These are phyloP conservation scores for Fusarium albidum DNA, from an alignment of 2,329 filamentous ascomycete species.

Conservation along the genomic window DNA sequence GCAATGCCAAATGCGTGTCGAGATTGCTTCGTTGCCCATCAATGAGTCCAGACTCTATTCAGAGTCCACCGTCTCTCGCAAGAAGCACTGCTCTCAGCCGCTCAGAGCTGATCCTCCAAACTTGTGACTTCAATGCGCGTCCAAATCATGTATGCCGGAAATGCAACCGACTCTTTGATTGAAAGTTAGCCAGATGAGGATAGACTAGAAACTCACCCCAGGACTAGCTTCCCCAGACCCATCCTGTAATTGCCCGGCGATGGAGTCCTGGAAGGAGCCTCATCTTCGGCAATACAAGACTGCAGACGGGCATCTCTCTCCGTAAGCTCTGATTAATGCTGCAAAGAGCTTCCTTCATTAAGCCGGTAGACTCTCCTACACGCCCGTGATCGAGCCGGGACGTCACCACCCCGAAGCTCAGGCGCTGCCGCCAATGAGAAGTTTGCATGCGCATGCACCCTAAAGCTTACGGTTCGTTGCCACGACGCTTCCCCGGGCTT, in stretches of 20 bases:
- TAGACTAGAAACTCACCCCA: conserved; percentile 2
- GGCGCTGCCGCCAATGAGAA: conserved; percentile 24
- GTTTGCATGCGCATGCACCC: conserved; percentile 11
- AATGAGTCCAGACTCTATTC: neutral
- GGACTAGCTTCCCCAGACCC: conserved; percentile 15
- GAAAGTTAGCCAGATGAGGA: conserved; percentile 14
- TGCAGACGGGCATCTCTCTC: conserved; percentile 4
- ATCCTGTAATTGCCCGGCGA: conserved; percentile 4
- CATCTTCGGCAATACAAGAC: conserved; percentile 31
- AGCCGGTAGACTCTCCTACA: conserved; percentile 4
- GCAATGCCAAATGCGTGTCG: neutral
- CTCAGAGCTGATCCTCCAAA: conserved; percentile 2
- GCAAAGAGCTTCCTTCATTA: conserved; percentile 2
- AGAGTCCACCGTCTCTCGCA: neutral
- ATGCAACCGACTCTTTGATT: conserved; percentile 17
- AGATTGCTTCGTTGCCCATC: neutral
- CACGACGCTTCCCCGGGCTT: conserved; percentile 28
- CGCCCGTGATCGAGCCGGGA: conserved; percentile 31
- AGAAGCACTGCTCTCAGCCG: conserved; percentile 1
- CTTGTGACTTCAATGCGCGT: neutral
- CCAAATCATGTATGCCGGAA: conserved; percentile 1
- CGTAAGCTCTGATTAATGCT: conserved; percentile 29
- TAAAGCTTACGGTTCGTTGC: conserved; percentile 32
- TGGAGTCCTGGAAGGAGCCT: conserved; percentile 25
- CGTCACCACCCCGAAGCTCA: conserved; percentile 25